Percentiles rank a stretch among this genome's conserved stretches.
Evolutionary conservation across 257 asterid genomes (phyloP).

Genomic region (Prunella vulgaris): DNA sequence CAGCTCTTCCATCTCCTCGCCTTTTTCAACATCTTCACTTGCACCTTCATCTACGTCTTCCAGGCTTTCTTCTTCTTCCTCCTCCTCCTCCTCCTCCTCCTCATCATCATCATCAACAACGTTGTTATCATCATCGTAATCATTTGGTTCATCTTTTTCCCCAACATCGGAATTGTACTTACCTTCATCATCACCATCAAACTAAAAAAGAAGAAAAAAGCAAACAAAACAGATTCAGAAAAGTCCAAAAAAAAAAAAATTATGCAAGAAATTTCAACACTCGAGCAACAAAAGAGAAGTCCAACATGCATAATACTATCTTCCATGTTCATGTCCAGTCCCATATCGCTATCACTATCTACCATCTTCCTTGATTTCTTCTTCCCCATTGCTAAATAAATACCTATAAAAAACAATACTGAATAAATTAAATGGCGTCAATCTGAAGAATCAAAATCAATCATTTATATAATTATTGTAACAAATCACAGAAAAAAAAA

Average conservation of each 20-base stretch:
- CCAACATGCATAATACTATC: constrained; percentile 34
- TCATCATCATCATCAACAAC: neutral
- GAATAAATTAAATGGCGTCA: neutral
- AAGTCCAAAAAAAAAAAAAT: neutral
- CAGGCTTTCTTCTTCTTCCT: constrained; percentile 19
- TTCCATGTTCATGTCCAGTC: constrained; percentile 31
- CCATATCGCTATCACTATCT: constrained; percentile 50
- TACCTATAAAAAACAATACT: neutral
- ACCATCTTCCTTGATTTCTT: constrained; percentile 33
- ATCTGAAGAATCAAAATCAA: neutral
- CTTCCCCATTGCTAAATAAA: constrained; percentile 33
- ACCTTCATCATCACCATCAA: constrained; percentile 8
- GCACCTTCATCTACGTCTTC: constrained; percentile 27
- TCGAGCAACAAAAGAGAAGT: neutral
- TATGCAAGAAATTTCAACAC: neutral
- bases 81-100: constrained; percentile 20
- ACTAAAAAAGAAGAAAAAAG: constrained; percentile 17
- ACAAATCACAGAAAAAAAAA: neutral
- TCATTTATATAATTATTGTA: neutral
- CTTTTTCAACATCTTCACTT: constrained; percentile 33
- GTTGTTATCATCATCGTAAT: constrained; percentile 21
- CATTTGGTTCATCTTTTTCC: constrained; percentile 16
- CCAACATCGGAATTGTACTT: constrained; percentile 10
- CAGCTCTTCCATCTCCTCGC: constrained; percentile 64
- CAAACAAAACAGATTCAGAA: neutral